Evolutionary conservation across 1,284 basidiomycete genomes (phyloP).

Genomic region (Microstroma glucosiphilum): DNA sequence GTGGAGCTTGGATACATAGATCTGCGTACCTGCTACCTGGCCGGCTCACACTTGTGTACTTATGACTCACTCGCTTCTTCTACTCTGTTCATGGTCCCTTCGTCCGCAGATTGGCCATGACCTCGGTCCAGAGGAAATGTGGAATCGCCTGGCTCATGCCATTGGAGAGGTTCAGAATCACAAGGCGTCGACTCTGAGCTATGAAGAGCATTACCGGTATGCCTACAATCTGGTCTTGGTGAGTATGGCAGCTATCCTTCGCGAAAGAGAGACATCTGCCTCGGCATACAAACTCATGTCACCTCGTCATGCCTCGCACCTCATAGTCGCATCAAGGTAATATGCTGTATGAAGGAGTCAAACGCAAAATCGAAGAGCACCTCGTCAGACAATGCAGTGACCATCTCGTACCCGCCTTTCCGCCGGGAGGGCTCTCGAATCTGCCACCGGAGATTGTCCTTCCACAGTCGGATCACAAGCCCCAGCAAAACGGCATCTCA

Average conservation of each 20-base stretch:
- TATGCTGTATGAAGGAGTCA: conserved; percentile 81
- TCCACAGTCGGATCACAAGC: conserved; percentile 48
- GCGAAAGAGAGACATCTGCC: not conserved
- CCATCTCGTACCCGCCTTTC: conserved; percentile 77
- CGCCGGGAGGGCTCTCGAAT: conserved; percentile 53
- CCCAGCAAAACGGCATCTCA: not conserved
- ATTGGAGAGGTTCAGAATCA: conserved; percentile 93
- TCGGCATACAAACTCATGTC: not conserved
- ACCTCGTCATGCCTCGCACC: not conserved
- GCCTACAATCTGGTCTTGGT: conserved; percentile 45
- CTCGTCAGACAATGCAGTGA: conserved; percentile 71
- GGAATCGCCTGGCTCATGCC: conserved; percentile 69
- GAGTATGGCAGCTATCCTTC: conserved; percentile 4
- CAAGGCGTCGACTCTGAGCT: conserved; percentile 84
- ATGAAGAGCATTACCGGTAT: conserved; percentile 78
- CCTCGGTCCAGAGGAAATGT: conserved; percentile 52
- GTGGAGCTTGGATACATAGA: too few species aligned
- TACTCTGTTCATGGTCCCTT: not conserved
- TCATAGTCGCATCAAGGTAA: conserved; percentile 64
- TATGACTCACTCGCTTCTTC: not conserved
- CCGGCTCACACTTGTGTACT: not conserved
- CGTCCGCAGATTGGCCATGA: conserved; percentile 35
- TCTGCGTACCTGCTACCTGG: too few species aligned
- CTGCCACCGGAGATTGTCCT: conserved; percentile 28
- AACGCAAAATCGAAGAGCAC: conserved; percentile 71